Conservation (phyloP, 371 early-diverging fungal species). For the Mortierella sp. region DNA sequence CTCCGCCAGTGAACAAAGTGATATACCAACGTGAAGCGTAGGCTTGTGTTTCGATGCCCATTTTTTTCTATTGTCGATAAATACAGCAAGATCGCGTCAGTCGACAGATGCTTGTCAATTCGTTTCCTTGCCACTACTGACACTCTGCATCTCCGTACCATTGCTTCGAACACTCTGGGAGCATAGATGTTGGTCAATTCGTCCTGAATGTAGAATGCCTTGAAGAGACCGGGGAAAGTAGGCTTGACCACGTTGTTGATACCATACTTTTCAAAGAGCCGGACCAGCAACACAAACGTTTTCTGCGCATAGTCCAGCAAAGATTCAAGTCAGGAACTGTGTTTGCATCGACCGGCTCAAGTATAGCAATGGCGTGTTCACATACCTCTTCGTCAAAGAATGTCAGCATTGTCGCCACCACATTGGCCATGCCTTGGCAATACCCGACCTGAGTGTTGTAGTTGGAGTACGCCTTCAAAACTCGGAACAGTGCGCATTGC, state of each 20-base stretch:
- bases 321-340: too few species aligned
- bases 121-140: neutral
- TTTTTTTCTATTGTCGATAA: constrained; percentile 43
- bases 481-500: constrained; percentile 79
- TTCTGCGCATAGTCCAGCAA: constrained; percentile 54
- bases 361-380: too few species aligned
- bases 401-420: constrained; percentile 89
- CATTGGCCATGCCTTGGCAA: constrained; percentile 94
- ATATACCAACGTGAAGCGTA: constrained; percentile 76
- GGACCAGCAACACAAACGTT: constrained; percentile 64
- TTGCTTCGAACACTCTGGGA: constrained; percentile 60
- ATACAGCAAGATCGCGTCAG: too few species aligned
- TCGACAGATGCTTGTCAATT: too few species aligned
- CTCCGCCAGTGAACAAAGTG: constrained; percentile 69
- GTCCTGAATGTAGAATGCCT: constrained; percentile 73
- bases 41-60: constrained; percentile 62
- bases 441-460: constrained; percentile 92
- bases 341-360: too few species aligned
- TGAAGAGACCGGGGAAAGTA: constrained; percentile 71
- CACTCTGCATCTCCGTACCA: constrained; percentile 55
- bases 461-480: constrained; percentile 87
- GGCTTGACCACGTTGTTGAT: constrained; percentile 68
- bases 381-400: constrained; percentile 90
- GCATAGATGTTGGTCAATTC: constrained; percentile 59
- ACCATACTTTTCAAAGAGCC: constrained; percentile 64